Evolutionary conservation across 148 eudicot genomes (phyloP).

Genomic region (Rhododendron kiyosumense): DNA sequence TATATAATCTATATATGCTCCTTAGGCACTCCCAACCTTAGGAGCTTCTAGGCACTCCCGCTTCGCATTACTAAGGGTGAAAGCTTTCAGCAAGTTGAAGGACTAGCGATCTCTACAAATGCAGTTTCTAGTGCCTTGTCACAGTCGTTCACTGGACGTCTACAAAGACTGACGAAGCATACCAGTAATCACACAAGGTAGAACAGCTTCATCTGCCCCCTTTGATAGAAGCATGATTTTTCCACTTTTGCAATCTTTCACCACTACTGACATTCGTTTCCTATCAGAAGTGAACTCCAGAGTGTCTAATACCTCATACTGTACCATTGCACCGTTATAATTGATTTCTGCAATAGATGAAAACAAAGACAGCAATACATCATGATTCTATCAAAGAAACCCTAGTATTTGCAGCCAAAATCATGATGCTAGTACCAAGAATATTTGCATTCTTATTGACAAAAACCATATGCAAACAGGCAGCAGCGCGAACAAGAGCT

Average conservation of each 20-base stretch:
- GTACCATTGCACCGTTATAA: slow-evolving; percentile 46
- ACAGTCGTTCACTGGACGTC: neutral
- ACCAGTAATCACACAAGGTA: slow-evolving; percentile 73
- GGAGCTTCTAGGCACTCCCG: no score
- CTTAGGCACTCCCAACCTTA: no score
- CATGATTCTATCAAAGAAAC: neutral
- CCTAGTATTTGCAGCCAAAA: neutral
- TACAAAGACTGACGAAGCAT: slow-evolving; percentile 17
- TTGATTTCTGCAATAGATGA: slow-evolving; percentile 60
- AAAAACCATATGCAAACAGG: slow-evolving; percentile 74
- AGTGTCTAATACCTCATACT: slow-evolving; percentile 71
- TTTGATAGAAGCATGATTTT: slow-evolving; percentile 72
- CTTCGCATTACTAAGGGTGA: no score
- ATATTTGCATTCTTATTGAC: slow-evolving; percentile 57
- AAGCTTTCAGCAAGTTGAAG: neutral
- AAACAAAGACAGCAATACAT: slow-evolving; percentile 1
- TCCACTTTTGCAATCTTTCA: slow-evolving; percentile 65
- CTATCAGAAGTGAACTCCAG: slow-evolving; percentile 97
- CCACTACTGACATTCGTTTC: slow-evolving; percentile 94
- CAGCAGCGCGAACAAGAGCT: slow-evolving; percentile 97
- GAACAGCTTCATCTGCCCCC: slow-evolving; percentile 97
- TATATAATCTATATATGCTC: no score
- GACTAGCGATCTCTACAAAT: neutral
- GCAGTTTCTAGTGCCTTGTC: neutral
- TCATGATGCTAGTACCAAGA: slow-evolving; percentile 46